Conservation (phyloP, 2,329 filamentous ascomycete genomes). For the Pseudogymnoascus sp. region DNA sequence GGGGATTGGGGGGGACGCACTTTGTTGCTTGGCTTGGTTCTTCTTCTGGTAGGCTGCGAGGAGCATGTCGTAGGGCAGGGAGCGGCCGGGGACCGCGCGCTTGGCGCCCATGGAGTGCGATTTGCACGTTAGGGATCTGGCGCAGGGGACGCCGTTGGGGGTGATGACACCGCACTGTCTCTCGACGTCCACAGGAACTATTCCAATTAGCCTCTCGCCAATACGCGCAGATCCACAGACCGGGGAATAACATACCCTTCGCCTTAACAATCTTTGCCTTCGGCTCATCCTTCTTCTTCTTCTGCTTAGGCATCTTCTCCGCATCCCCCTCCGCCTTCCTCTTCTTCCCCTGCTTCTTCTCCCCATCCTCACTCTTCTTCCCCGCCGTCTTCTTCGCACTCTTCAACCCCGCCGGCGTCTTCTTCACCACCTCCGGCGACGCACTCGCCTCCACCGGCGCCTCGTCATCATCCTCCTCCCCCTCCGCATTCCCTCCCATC, state of each 20-base stretch:
- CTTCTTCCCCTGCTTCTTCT: slow-evolving; percentile 62
- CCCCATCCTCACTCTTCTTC: slow-evolving; percentile 55
- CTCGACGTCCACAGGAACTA: slow-evolving; percentile 84
- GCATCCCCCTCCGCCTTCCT: slow-evolving; percentile 66
- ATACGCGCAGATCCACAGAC: not conserved
- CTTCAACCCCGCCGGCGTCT: slow-evolving; percentile 24
- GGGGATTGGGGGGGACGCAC: slow-evolving; percentile 43
- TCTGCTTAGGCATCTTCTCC: slow-evolving; percentile 78
- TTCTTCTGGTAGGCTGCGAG: slow-evolving; percentile 89
- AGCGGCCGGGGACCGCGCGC: slow-evolving; percentile 76
- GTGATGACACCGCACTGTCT: slow-evolving; percentile 84
- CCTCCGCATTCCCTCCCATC: slow-evolving; percentile 30
- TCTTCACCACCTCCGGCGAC: slow-evolving; percentile 17
- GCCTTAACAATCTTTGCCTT: slow-evolving; percentile 78
- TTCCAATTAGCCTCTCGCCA: not conserved
- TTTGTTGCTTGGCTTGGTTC: slow-evolving; percentile 96
- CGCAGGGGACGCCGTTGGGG: slow-evolving; percentile 79
- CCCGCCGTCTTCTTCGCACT: slow-evolving; percentile 57
- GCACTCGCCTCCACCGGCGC: slow-evolving; percentile 33
- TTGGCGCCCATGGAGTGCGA: slow-evolving; percentile 94
- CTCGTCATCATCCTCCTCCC: slow-evolving; percentile 34
- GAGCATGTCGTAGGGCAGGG: slow-evolving; percentile 86
- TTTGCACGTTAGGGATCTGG: slow-evolving; percentile 85
- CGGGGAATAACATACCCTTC: slow-evolving; percentile 50
- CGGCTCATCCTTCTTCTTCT: slow-evolving; percentile 92